These are phyloP conservation scores for Phytophthora litchii DNA, from an alignment of 352 stramenopile genomes.

Conservation along the genomic window DNA sequence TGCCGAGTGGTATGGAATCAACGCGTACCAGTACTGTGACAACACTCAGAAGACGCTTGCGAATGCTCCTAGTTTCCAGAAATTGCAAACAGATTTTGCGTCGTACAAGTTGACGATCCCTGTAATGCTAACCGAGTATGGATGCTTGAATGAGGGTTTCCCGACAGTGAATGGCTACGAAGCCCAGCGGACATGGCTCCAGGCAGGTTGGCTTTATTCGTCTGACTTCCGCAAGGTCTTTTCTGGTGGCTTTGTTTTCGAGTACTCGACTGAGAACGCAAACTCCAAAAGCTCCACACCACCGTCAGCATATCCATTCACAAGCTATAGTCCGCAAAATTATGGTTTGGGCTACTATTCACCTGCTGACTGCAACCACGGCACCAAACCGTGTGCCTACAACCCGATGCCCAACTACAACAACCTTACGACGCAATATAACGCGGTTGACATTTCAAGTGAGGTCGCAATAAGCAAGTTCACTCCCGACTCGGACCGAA, in stretches of 20 bases:
- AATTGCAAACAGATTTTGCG: conserved; percentile 58
- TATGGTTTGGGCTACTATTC: conserved; percentile 88
- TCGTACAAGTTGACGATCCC: conserved; percentile 70
- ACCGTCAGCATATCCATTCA: conserved; percentile 69
- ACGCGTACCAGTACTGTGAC: conserved; percentile 84
- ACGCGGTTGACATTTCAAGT: conserved; percentile 36
- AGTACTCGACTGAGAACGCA: conserved; percentile 80
- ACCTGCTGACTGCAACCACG: conserved; percentile 71
- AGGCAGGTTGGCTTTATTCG: conserved; percentile 64
- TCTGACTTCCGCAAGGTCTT: conserved; percentile 58
- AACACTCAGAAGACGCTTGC: conserved; percentile 31
- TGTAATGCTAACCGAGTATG: conserved; percentile 85
- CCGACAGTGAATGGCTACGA: conserved; percentile 62
- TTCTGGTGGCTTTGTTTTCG: conserved; percentile 76
- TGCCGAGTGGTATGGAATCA: conserved; percentile 85
- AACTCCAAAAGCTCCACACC: conserved; percentile 47
- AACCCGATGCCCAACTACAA: conserved; percentile 83
- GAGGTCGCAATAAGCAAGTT: conserved; percentile 41
- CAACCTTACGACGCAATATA: conserved; percentile 59
- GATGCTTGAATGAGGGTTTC: conserved; percentile 70
- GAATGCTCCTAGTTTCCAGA: conserved; percentile 51
- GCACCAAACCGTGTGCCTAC: conserved; percentile 54
- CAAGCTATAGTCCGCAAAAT: conserved; percentile 66
- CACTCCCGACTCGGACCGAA: conserved; percentile 26
- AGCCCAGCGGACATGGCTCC: conserved; percentile 66